phyloP scores from a whole-genome alignment of 495 filamentous ascomycete genomes.

The Ascodesmis nigricans region DNA sequence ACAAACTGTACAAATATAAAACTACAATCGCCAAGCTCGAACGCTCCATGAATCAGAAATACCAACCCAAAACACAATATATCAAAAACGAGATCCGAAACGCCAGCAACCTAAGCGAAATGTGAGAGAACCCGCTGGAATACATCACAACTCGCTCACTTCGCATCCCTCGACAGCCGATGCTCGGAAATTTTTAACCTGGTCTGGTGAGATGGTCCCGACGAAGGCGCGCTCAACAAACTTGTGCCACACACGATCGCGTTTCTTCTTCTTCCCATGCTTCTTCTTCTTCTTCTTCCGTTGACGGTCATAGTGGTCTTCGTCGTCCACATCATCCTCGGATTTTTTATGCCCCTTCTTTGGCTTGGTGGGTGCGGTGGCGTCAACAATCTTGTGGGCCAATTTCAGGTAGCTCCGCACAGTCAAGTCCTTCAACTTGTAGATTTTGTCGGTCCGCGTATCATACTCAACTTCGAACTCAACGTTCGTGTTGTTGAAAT shows the following conservation, averaged over 20 bases:
- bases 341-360: slow-evolving; percentile 8
- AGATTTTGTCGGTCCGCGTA: slow-evolving; percentile 52
- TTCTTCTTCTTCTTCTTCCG: slow-evolving; percentile 27
- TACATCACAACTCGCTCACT: slow-evolving; percentile 4
- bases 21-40: too few species aligned
- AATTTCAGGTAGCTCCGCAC: slow-evolving; percentile 60
- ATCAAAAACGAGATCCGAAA: slow-evolving; percentile 9
- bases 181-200: slow-evolving; percentile 35
- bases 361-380: slow-evolving; percentile 5
- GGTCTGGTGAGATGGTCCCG: slow-evolving; percentile 40
- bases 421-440: slow-evolving; percentile 61
- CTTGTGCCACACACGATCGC: slow-evolving; percentile 44
- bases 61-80: too few species aligned
- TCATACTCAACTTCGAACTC: slow-evolving; percentile 69
- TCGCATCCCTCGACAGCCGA: slow-evolving; percentile 2
- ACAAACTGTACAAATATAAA: too few species aligned
- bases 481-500: slow-evolving; percentile 24
- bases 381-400: slow-evolving; percentile 45
- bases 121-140: background rate
- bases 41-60: too few species aligned
- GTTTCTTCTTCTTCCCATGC: slow-evolving; percentile 26
- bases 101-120: slow-evolving; percentile 6
- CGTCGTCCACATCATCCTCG: slow-evolving; percentile 11
- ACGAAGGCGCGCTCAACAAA: slow-evolving; percentile 68
- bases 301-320: slow-evolving; percentile 29